Percentiles rank a stretch among this genome's conserved stretches.
Evolutionary conservation across 345 rosid species (phyloP).

Genomic region (Dipteronia sinensis): DNA sequence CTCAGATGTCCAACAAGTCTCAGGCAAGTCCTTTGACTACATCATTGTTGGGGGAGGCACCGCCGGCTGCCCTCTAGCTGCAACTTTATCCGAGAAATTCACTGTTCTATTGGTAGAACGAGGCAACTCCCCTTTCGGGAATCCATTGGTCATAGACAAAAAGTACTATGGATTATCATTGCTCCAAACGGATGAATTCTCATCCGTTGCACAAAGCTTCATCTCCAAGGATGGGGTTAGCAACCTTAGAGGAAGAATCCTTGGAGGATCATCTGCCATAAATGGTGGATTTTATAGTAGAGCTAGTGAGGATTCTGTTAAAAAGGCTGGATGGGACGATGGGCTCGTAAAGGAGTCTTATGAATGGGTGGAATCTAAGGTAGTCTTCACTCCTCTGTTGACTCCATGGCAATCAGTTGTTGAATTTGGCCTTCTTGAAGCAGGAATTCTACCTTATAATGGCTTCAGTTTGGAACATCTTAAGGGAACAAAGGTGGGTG

Average conservation of each 20-base stretch:
- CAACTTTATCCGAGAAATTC: slow-evolving; percentile 63
- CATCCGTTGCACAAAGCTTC: slow-evolving; percentile 66
- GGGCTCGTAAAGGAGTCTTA: slow-evolving; percentile 60
- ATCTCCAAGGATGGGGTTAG: slow-evolving; percentile 54
- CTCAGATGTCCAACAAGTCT: slow-evolving; percentile 48
- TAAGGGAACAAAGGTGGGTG: slow-evolving; percentile 78
- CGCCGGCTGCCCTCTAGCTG: slow-evolving; percentile 67
- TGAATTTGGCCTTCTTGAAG: slow-evolving; percentile 70
- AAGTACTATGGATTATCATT: slow-evolving; percentile 52
- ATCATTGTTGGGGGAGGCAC: slow-evolving; percentile 77
- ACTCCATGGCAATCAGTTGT: slow-evolving; percentile 70
- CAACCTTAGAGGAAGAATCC: slow-evolving; percentile 60
- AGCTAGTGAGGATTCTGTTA: slow-evolving; percentile 57
- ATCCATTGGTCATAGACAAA: slow-evolving; percentile 49
- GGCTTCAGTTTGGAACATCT: slow-evolving; percentile 68
- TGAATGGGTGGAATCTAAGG: slow-evolving; percentile 71
- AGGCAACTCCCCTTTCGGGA: slow-evolving; percentile 63
- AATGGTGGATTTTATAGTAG: slow-evolving; percentile 77
- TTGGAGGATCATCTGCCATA: slow-evolving; percentile 72
- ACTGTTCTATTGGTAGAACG: slow-evolving; percentile 66
- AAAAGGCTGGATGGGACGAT: slow-evolving; percentile 59
- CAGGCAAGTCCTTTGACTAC: slow-evolving; percentile 75
- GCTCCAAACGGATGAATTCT: slow-evolving; percentile 55
- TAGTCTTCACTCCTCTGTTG: slow-evolving; percentile 56
- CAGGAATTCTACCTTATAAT: slow-evolving; percentile 66